Percentiles rank a stretch among this genome's conserved stretches.
These are phyloP conservation scores for Cerioporus squamosus DNA, from an alignment of 1,284 basidiomycete species.

Conservation along the genomic window DNA sequence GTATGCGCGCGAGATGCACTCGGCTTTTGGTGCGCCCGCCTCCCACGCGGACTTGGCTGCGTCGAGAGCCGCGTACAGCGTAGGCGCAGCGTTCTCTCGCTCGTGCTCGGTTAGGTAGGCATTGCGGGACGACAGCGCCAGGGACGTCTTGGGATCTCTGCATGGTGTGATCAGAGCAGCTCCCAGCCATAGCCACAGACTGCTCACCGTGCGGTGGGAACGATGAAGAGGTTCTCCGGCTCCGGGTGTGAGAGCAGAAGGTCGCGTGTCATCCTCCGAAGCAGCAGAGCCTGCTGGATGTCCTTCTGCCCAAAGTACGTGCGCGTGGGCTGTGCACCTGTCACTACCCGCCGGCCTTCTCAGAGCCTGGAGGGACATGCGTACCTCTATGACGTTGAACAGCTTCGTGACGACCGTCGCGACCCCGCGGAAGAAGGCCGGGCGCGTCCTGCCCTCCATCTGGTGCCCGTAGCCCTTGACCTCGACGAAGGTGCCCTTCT, in stretches of 20 bases:
- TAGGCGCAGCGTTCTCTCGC: constrained; percentile 66
- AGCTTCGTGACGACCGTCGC: constrained; percentile 95
- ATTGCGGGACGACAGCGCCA: constrained; percentile 94
- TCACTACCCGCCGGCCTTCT: background rate
- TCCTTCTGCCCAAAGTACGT: constrained; percentile 99
- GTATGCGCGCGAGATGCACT: constrained; percentile 53
- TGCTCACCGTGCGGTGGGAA: constrained; percentile 75
- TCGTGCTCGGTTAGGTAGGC: constrained; percentile 78
- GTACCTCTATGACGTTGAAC: constrained; percentile 90
- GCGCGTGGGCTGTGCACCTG: constrained; percentile 71
- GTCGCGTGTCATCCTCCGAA: constrained; percentile 85
- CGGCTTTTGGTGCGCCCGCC: constrained; percentile 52
- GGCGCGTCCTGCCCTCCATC: constrained; percentile 86
- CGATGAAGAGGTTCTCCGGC: constrained; percentile 73
- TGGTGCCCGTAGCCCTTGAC: constrained; percentile 86
- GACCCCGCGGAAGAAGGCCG: constrained; percentile 95
- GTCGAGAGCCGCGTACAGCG: constrained; percentile 73
- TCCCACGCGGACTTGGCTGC: constrained; percentile 62
- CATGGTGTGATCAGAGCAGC: background rate
- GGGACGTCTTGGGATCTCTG: constrained; percentile 53
- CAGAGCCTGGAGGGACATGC: background rate
- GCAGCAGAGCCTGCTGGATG: constrained; percentile 92
- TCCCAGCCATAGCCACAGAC: constrained; percentile 26
- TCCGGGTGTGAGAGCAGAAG: constrained; percentile 81
- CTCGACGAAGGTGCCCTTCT: constrained; percentile 90